Conservation (phyloP, 1,284 basidiomycete species). For the Cystobasidium slooffiae region DNA sequence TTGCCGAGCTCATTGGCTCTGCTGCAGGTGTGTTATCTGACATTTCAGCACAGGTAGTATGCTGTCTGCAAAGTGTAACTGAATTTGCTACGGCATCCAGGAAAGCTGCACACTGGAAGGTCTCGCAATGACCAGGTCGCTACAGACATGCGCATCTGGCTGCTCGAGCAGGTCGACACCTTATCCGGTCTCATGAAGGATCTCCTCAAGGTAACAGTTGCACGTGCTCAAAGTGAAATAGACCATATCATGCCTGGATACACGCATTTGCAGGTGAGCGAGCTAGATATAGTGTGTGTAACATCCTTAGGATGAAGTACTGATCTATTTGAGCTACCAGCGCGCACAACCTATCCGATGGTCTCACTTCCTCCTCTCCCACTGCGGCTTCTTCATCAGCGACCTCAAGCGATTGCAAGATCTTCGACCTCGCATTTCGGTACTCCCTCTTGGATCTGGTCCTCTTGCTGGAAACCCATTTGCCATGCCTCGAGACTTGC, state of each 20-base stretch:
- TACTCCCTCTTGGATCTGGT: constrained; percentile 90
- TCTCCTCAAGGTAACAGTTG: constrained; percentile 83
- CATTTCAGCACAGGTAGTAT: background rate
- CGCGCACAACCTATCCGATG: constrained; percentile 97
- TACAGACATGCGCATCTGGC: constrained; percentile 96
- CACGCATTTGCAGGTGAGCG: constrained; percentile 86
- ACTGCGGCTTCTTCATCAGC: constrained; percentile 85
- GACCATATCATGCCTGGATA: constrained; percentile 92
- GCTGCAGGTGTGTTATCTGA: constrained; percentile 55
- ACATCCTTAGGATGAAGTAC: too few species aligned
- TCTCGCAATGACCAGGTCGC: constrained; percentile 98
- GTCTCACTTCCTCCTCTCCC: constrained; percentile 94
- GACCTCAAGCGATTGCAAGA: constrained; percentile 87
- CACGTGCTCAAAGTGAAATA: constrained; percentile 88
- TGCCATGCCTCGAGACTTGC: constrained; percentile 83
- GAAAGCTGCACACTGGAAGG: constrained; percentile 93
- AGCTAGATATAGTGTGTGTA: too few species aligned
- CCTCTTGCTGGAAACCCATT: constrained; percentile 97
- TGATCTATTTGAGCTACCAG: too few species aligned
- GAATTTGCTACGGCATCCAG: constrained; percentile 60
- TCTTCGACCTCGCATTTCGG: constrained; percentile 80
- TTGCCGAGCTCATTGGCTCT: constrained; percentile 86
- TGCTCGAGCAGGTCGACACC: constrained; percentile 76
- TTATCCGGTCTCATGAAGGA: constrained; percentile 75
- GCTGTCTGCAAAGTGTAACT: background rate